Evolutionary conservation across 176 grass and related monocot species (phyloP).

Genomic region (Raddia guianensis): DNA sequence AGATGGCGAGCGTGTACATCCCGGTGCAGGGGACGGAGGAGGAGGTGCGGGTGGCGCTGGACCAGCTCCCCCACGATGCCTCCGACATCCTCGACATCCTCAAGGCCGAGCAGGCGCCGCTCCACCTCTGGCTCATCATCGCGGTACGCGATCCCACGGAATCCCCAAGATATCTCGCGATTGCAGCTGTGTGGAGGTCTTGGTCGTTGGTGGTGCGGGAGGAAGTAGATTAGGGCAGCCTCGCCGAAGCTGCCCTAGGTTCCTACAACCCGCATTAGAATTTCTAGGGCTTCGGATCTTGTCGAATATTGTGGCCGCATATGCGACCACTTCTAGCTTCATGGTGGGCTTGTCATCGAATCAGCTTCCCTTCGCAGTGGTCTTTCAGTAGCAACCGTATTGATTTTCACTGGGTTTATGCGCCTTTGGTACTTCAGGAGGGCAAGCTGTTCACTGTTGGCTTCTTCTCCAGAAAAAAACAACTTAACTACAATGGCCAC

Average conservation of each 20-base stretch:
- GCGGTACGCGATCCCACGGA: conserved; percentile 48
- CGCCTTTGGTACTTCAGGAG: no score
- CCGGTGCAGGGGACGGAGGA: conserved; percentile 97
- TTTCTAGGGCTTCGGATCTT: conserved; percentile 28
- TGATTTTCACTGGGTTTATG: no score
- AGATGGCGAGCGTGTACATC: conserved; percentile 81
- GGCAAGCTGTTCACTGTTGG: no score
- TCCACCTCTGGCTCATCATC: conserved; percentile 92
- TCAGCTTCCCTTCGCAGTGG: not conserved
- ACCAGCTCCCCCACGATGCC: conserved; percentile 81
- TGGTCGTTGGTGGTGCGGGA: not conserved
- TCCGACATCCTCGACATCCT: conserved; percentile 97
- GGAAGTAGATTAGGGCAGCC: not conserved
- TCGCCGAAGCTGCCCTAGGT: not conserved
- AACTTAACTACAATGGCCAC: not conserved
- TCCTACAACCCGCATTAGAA: not conserved
- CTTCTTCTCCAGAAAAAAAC: not conserved
- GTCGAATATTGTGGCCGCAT: not conserved
- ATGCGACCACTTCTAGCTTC: not conserved
- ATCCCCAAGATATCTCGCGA: not conserved
- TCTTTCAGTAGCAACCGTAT: no score
- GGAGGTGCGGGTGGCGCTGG: conserved; percentile 87
- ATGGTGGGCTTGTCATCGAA: not conserved
- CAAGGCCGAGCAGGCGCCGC: conserved; percentile 94
- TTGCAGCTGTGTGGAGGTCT: not conserved